Evolutionary conservation across 768 basidiomycete genomes (phyloP).

Genomic region (Lenzites betulinus): DNA sequence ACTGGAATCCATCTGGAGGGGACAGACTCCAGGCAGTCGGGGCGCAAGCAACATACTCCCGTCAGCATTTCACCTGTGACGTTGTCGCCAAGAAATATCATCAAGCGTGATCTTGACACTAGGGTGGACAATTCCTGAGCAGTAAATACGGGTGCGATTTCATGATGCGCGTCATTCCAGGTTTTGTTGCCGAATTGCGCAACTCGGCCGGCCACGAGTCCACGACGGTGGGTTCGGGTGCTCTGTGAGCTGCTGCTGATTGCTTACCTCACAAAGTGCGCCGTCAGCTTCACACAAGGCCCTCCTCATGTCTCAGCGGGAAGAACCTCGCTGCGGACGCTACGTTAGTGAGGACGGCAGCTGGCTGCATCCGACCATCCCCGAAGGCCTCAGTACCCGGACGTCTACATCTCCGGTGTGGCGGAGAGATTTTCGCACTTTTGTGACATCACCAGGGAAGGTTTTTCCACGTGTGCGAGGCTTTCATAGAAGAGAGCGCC

Average conservation of each 20-base stretch:
- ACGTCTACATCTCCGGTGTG: neutral
- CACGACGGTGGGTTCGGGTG: too few relatives aligned
- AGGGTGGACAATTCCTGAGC: too few relatives aligned
- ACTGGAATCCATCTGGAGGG: too few relatives aligned
- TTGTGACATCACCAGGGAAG: slow-evolving; percentile 1
- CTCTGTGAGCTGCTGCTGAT: too few relatives aligned
- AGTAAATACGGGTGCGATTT: too few relatives aligned
- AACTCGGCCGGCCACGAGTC: too few relatives aligned
- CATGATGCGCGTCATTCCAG: too few relatives aligned
- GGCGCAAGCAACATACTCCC: too few relatives aligned
- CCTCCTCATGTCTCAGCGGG: neutral
- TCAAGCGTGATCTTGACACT: neutral
- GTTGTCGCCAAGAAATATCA: neutral
- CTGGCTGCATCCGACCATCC: neutral
- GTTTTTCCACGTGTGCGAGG: neutral
- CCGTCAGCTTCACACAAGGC: too few relatives aligned
- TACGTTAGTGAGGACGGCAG: neutral
- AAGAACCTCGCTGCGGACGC: neutral
- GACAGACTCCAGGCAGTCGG: too few relatives aligned
- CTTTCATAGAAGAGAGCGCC: neutral
- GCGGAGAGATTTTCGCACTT: neutral
- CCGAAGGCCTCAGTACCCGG: neutral
- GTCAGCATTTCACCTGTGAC: neutral
- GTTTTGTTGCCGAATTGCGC: too few relatives aligned
- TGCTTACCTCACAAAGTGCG: too few relatives aligned